A percentile compares a stretch with the other conserved stretches of the same genome.
Conservation (phyloP, 2,329 filamentous ascomycete species). For the Curvularia sp. region DNA sequence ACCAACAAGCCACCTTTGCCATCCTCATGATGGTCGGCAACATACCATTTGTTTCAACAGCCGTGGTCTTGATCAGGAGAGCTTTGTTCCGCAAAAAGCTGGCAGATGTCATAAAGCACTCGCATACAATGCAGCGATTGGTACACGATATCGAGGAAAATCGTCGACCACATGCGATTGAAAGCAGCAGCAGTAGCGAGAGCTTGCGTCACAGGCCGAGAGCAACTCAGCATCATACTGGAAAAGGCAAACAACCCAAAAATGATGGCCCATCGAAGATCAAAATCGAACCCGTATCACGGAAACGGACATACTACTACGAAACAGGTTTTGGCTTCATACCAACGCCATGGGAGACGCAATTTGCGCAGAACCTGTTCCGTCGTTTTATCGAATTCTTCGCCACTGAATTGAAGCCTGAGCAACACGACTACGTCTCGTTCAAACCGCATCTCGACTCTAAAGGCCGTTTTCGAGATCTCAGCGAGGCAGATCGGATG, state of each 20-base stretch:
- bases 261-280: constrained; percentile 8
- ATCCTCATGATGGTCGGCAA: constrained; percentile 40
- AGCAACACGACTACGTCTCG: constrained; percentile 40
- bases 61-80: constrained; percentile 38
- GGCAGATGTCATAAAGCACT: constrained; percentile 37
- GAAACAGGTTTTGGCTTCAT: constrained; percentile 38
- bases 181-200: constrained; percentile 11
- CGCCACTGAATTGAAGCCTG: constrained; percentile 29
- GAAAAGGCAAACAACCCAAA: constrained; percentile 5
- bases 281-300: constrained; percentile 22
- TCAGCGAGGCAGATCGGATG: constrained; percentile 53
- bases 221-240: neutral
- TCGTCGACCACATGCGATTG: constrained; percentile 9
- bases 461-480: constrained; percentile 41
- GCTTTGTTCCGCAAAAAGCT: constrained; percentile 37
- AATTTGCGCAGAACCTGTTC: constrained; percentile 32
- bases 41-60: constrained; percentile 41
- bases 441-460: constrained; percentile 42
- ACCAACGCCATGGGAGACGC: constrained; percentile 43
- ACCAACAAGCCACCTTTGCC: constrained; percentile 39
- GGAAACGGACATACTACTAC: constrained; percentile 34
- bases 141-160: constrained; percentile 37
- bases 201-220: constrained; percentile 13
- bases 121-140: constrained; percentile 32
- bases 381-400: constrained; percentile 27